These are phyloP conservation scores for Pharnaceum exiguum DNA, from an alignment of 148 eudicot species.

Conservation along the genomic window DNA sequence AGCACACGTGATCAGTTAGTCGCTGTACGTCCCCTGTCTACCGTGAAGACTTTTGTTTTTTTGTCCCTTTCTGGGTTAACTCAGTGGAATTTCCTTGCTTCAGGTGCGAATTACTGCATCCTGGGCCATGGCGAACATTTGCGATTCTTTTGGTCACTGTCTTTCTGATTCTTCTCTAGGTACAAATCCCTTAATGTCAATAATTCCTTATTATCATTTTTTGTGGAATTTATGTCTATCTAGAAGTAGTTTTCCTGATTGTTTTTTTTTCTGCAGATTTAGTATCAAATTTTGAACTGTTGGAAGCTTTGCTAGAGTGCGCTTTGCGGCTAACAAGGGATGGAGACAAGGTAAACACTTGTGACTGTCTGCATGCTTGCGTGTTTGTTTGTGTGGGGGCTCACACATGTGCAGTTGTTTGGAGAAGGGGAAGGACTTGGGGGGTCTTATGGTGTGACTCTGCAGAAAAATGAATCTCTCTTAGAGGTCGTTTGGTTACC, in stretches of 20 bases:
- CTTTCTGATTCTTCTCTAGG: conserved; percentile 40
- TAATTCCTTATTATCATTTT: too few species aligned
- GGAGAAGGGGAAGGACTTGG: too few species aligned
- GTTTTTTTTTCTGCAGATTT: conserved; percentile 30
- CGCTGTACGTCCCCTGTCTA: conserved; percentile 35
- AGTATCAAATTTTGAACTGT: conserved; percentile 28
- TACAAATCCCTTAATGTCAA: too few species aligned
- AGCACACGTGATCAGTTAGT: conserved; percentile 58
- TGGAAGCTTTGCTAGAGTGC: conserved; percentile 46
- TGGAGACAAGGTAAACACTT: conserved; percentile 72
- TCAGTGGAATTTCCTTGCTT: conserved; percentile 2
- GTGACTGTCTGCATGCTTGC: too few species aligned
- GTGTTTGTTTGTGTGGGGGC: too few species aligned
- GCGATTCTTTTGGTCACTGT: conserved; percentile 73
- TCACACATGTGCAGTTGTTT: too few species aligned
- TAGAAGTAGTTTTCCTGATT: conserved; percentile 1
- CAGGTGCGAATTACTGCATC: conserved; percentile 95
- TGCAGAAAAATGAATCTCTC: too few species aligned
- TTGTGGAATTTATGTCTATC: background rate
- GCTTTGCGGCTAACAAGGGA: conserved; percentile 72
- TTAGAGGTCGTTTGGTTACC: too few species aligned
- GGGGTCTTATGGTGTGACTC: too few species aligned
- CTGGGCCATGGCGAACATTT: conserved; percentile 95
- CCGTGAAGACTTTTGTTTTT: background rate
- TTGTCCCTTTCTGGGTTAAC: background rate